These are phyloP conservation scores for Backusella morwellensis DNA, from an alignment of 192 early-diverging fungal genomes.

Conservation along the genomic window DNA sequence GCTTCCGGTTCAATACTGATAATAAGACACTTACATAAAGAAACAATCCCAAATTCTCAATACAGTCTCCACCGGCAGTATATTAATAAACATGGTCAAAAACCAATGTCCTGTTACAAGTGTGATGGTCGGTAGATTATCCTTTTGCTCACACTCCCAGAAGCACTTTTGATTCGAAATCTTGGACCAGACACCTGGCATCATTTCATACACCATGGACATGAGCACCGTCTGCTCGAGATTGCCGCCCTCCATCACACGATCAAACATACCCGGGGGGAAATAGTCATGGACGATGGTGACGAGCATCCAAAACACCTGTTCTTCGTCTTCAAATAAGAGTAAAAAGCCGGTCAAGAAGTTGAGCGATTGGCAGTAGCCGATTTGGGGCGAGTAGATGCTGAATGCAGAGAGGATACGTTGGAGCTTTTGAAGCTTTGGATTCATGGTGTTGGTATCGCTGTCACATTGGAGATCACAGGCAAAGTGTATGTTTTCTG, in stretches of 20 bases:
- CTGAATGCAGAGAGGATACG: conserved; percentile 71
- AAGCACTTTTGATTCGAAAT: conserved; percentile 37
- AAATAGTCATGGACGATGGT: conserved; percentile 72
- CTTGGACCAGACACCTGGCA: conserved; percentile 50
- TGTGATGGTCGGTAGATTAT: conserved; percentile 62
- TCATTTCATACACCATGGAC: conserved; percentile 50
- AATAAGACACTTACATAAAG: conserved; percentile 42
- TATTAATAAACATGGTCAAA: conserved; percentile 77
- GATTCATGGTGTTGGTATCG: neutral
- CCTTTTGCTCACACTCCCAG: conserved; percentile 50
- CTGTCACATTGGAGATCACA: conserved; percentile 30
- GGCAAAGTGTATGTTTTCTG: neutral
- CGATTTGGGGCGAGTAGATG: conserved; percentile 70
- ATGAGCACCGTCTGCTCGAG: conserved; percentile 69
- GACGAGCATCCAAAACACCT: conserved; percentile 77
- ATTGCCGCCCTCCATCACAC: conserved; percentile 71
- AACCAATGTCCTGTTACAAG: conserved; percentile 85
- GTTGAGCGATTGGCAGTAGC: conserved; percentile 84
- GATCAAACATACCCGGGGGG: conserved; percentile 75
- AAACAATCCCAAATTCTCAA: conserved; percentile 70
- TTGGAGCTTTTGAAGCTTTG: conserved; percentile 48
- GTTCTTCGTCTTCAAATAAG: conserved; percentile 3
- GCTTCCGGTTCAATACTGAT: conserved; percentile 30
- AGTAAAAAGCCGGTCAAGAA: conserved; percentile 4
- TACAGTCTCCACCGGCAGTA: conserved; percentile 70